A percentile compares a stretch with the other conserved stretches of the same genome.
phyloP scores from a whole-genome alignment of 192 early-diverging fungal genomes.

The Coemansia sp. region DNA sequence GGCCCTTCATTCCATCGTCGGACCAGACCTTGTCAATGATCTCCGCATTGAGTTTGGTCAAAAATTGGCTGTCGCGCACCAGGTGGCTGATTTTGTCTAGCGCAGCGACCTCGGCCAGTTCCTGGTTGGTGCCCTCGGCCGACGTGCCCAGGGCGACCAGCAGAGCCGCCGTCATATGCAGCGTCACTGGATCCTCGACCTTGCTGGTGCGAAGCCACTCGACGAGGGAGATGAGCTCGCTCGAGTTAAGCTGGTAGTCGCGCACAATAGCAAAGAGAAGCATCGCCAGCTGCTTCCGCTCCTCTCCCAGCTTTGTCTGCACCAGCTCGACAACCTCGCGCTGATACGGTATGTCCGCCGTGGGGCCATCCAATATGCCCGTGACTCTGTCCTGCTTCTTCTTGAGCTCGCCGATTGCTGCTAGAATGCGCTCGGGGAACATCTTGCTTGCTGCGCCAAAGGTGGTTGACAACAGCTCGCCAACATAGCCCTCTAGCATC shows the following conservation, averaged over 20 bases:
- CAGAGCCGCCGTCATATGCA: constrained; percentile 30
- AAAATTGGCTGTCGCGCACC: constrained; percentile 35
- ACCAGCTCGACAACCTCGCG: constrained; percentile 42
- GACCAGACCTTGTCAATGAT: constrained; percentile 41
- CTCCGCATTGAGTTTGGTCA: constrained; percentile 37
- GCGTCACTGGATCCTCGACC: constrained; percentile 35
- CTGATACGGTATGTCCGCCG: constrained; percentile 47
- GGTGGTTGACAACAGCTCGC: constrained; percentile 35
- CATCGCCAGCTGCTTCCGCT: constrained; percentile 48
- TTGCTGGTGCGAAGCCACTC: constrained; percentile 38
- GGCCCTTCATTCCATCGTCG: constrained; percentile 47
- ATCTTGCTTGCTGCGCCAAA: constrained; percentile 23
- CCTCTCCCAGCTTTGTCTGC: constrained; percentile 32
- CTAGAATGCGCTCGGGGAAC: constrained; percentile 55
- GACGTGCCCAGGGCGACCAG: constrained; percentile 33
- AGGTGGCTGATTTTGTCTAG: constrained; percentile 41
- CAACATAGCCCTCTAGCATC: constrained; percentile 32
- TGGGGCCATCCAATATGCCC: constrained; percentile 49
- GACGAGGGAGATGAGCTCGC: constrained; percentile 31
- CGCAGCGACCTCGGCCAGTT: constrained; percentile 29
- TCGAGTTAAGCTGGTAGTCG: constrained; percentile 38
- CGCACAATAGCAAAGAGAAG: constrained; percentile 39
- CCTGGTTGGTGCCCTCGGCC: constrained; percentile 17
- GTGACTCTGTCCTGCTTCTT: constrained; percentile 48
- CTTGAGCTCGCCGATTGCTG: constrained; percentile 50